A percentile compares a stretch with the other conserved stretches of the same genome.
phyloP scores from a whole-genome alignment of 306 rosid species.

The Corylus heterophylla region DNA sequence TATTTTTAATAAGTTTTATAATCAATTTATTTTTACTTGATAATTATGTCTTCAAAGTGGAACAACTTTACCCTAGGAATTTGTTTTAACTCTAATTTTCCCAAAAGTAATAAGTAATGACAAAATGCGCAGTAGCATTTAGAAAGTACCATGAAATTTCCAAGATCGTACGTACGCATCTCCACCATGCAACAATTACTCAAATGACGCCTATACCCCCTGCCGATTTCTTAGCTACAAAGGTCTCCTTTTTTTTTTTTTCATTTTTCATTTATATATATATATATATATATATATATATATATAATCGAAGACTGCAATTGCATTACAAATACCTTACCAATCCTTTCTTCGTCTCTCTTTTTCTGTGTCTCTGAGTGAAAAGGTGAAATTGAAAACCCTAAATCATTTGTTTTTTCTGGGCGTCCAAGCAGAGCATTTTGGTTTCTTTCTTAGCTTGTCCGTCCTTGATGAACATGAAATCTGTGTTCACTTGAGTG shows the following conservation, averaged over 20 bases:
- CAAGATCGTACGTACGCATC: not conserved
- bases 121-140: too few relatives aligned
- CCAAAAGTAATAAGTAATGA: too few relatives aligned
- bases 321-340: conserved; percentile 18
- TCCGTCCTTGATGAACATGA: not conserved
- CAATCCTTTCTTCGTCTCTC: not conserved
- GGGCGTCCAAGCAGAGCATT: conserved; percentile 7
- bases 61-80: too few relatives aligned
- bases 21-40: too few relatives aligned
- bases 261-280: too few relatives aligned
- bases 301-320: conserved; percentile 11
- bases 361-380: not conserved
- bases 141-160: not conserved
- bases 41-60: too few relatives aligned
- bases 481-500: not conserved
- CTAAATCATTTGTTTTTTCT: not conserved
- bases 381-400: not conserved
- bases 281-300: too few relatives aligned
- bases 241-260: not conserved
- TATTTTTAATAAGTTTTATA: too few relatives aligned
- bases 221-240: conserved; percentile 32
- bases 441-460: not conserved
- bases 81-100: too few relatives aligned
- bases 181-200: too few relatives aligned
- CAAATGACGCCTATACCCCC: conserved; percentile 35